These are phyloP conservation scores for Cercospora canescens DNA, from an alignment of 2,329 filamentous ascomycete species.

Conservation along the genomic window DNA sequence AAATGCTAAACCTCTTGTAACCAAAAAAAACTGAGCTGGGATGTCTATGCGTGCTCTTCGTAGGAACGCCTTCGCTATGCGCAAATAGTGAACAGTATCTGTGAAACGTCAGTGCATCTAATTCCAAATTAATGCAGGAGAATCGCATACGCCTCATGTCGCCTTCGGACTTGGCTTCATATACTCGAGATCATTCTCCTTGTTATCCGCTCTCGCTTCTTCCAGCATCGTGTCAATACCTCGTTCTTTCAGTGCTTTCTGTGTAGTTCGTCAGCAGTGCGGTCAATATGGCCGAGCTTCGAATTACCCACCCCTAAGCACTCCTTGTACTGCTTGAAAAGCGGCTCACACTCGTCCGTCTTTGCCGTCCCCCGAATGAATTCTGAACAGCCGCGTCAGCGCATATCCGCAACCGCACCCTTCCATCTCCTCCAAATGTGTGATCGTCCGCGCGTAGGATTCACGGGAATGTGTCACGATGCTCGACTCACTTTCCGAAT, in stretches of 20 bases:
- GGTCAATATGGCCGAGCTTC: not conserved
- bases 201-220: constrained; percentile 85
- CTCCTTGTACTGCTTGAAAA: constrained; percentile 86
- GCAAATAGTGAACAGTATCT: not conserved
- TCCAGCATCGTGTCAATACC: constrained; percentile 93
- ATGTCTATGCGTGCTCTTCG: not conserved
- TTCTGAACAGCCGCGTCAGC: constrained; percentile 50
- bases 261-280: not conserved
- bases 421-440: not conserved
- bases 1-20: not conserved
- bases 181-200: constrained; percentile 77
- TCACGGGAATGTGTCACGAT: not conserved
- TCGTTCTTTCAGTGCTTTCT: constrained; percentile 83
- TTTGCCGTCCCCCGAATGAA: constrained; percentile 84
- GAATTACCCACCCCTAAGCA: constrained; percentile 72
- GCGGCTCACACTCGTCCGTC: constrained; percentile 78
- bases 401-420: not conserved
- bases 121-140: not conserved
- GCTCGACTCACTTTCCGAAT: constrained; percentile 80
- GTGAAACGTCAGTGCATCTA: not conserved
- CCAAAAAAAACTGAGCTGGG: not conserved
- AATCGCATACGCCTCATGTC: not conserved
- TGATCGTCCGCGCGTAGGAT: too few relatives aligned
- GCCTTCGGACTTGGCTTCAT: constrained; percentile 47
- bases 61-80: constrained; percentile 2